Evolutionary conservation across 78 protist genomes (phyloP).

Genomic region (Trichosphaerium sp.): DNA sequence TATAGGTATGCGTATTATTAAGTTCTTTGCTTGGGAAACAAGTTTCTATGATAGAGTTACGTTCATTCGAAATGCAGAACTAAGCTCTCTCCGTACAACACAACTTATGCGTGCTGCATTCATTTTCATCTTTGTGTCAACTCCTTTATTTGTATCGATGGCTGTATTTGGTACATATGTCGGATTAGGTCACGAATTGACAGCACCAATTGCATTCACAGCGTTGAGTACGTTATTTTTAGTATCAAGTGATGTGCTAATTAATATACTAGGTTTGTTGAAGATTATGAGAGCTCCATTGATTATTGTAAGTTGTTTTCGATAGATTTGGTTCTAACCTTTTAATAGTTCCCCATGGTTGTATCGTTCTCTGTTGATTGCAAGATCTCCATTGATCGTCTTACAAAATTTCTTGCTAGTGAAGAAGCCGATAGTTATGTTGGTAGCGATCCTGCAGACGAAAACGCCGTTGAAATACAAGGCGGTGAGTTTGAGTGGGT

Average conservation of each 20-base stretch:
- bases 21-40: constrained; percentile 77
- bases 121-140: neutral
- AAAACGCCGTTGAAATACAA: too few species aligned
- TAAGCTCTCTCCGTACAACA: neutral
- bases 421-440: too few species aligned
- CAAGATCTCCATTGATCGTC: constrained; percentile 52
- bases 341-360: constrained; percentile 63
- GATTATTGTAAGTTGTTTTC: too few species aligned
- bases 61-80: constrained; percentile 13
- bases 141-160: constrained; percentile 38
- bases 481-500: too few species aligned
- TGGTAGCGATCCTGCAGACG: too few species aligned
- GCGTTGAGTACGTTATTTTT: too few species aligned
- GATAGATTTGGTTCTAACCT: too few species aligned
- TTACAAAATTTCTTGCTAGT: constrained; percentile 37
- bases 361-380: constrained; percentile 48
- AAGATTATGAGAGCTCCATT: constrained; percentile 77
- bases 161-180: constrained; percentile 16
- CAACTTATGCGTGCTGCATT: neutral
- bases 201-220: too few species aligned
- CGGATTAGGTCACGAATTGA: too few species aligned
- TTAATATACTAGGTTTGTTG: constrained; percentile 67
- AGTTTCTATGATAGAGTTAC: constrained; percentile 3
- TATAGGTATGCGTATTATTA: constrained; percentile 60
- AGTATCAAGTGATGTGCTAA: constrained; percentile 18